Evolutionary conservation across 306 rosid genomes (phyloP), one percentile per base, ranked within the genome.

Genomic region (Rosa lucieae): DNA sequence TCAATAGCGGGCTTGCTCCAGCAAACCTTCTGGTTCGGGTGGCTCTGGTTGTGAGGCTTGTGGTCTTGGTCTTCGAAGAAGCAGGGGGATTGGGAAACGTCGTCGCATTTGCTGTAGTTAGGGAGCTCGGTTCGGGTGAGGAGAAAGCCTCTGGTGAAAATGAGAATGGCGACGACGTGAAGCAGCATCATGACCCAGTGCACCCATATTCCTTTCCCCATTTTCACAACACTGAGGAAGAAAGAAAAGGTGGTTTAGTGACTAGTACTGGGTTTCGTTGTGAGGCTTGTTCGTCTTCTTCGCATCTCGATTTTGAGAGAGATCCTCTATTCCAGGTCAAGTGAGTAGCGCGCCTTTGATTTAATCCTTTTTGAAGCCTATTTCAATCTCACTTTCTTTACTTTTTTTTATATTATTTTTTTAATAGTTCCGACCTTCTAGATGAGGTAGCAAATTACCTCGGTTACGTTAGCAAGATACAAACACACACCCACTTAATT

Each of bases 51-150:
- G 37, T 32, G 37, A 32, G 37, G 37, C 37, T 32, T 32, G 37
- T 26, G 78, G 70, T 75, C n/a, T 2, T 21, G 49, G 67, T 29
- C 47, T 3, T 59, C 42, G 81, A 55, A 70, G 42, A 86, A 77
- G 84, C 99, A 95, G 6, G 94, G 92, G 3, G 97, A 93, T 26
- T 84, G 79, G 5, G 87, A 82, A 40, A 87, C 66, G 61, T 95
- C 97, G 73, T 97, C 80, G 91, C 93, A 89, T 11, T 87, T 88
- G 79, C 97, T 91, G 88, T 79, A 79, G 74, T 70, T 80, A 7
- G 98, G 98, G 85, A 95, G 99, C 84, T 95, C 99, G 26, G 98
- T 93, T 62, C 99, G 85, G 6, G 98, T 93, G 63, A 95, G 96
- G 21, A 95, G 90, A 80, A 93, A 95, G 13, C 98, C 99, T 84